Evolutionary conservation across 257 asterid genomes (phyloP), one percentile per base, ranked within the genome.

Genomic region (Datura wrightii): DNA sequence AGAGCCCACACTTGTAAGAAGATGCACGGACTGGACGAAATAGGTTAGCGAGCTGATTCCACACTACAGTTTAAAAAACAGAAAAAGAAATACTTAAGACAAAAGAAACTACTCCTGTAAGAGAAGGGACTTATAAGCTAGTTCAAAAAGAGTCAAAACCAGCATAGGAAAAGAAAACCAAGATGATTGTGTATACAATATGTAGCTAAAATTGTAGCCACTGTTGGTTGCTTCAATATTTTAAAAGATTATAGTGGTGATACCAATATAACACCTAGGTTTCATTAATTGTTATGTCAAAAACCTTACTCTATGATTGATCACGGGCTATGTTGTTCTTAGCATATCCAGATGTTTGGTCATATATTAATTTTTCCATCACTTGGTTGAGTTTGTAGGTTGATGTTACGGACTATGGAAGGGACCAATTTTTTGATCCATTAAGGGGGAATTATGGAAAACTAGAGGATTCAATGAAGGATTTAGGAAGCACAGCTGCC

Each of bases 391-490:
- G 84, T 85, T 52, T 84, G 87, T 70, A 94, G 98, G 93, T 87
- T 88, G 92, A 87, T 72, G 91, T 83, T 41, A 48, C 54, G 10
- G 84, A 82, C 78, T 24, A 84, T 42, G 88, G 86, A 82, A 78
- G 79, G 59, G 87, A 89, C 58, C 90, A 86, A 39, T 87, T 92
- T 82, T 82, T 79, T 52, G 97, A 95, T 89, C 98, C 97, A 52
- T 92, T 95, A 41, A 90, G 95, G 90, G 88, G 88, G 6, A 36
- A 46, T 53, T 86, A 83, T 84, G 90, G 82, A 82, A 63, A 63
- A 83, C 79, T 65, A 58, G 92, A 88, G 84, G 85, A 79, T 63
- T 72, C 89, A 62, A 41, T 58, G 15, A 82, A 84, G 63, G 87
- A 86, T 72, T 82, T 74, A 44, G 87, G 94, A 85, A 88, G 90